Evolutionary conservation across 495 filamentous ascomycete genomes (phyloP), one percentile per base, ranked within the genome.

Genomic region (Xylaria bambusicola): DNA sequence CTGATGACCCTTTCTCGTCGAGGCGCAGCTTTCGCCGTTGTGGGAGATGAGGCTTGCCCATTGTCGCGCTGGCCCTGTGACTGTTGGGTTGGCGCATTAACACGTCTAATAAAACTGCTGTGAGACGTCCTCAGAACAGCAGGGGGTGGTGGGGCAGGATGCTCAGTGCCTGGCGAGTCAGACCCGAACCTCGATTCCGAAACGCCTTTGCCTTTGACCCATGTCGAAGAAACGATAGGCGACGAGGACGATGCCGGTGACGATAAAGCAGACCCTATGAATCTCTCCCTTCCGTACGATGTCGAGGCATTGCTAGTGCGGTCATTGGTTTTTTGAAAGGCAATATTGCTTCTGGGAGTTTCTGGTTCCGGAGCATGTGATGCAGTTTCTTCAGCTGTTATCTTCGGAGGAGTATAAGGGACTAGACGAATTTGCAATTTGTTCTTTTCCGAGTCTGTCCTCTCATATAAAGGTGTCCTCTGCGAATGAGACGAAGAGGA

Each of bases 381-480:
- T 27, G 21, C 60, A 33, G 56, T 45, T 21, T 60, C 42, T 17
- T 71, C 73, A 40, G 65, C 62, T 21, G 71, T 67, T 44, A 73
- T 65, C 24, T 72, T 68, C n/a, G 77, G 76, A 26, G 80, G 81
- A 13, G 79, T 76, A 54, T 77, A 79, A 13, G 80, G 83, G 61
- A 88, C 70, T 65, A 85, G 71, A 57, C 81, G 77, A 62, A 83
- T 76, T 47, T 73, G 75, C 7, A 70, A 67, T 29, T 71, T 72
- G 66, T 84, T 85, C 65, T 70, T 78, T 59, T 83, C 75, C 61
- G 85, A 84, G 33, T 80, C 72, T 18, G 78, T 78, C 58, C 83
- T 78, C 64, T 84, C 79, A 66, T 80, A 80, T 55, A 87, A 75
- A 45, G 86, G 82, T 26, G 52, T 47, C 52, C 66, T 71, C 36